These are phyloP conservation scores for Hemisphaericaspora lyxosophila DNA, from an alignment of 1,139 yeast genomes.

Conservation along the genomic window DNA sequence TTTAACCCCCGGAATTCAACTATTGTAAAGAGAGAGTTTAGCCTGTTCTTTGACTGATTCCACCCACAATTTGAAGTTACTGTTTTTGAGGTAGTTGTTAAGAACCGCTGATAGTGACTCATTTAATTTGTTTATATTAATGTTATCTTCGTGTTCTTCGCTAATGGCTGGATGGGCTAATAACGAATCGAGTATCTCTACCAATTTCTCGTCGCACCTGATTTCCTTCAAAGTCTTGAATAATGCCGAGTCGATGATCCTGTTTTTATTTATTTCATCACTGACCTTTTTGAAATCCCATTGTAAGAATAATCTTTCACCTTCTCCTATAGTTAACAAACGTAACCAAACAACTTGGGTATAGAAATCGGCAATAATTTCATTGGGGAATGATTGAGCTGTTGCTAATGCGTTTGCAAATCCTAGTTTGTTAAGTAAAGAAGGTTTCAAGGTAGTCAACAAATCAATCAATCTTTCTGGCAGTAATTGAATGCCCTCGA, in stretches of 20 bases:
- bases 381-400: constrained; percentile 31
- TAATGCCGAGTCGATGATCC: constrained; percentile 44
- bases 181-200: constrained; percentile 14
- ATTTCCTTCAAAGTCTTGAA: constrained; percentile 39
- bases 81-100: constrained; percentile 15
- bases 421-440: constrained; percentile 18
- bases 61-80: constrained; percentile 29
- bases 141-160: constrained; percentile 13
- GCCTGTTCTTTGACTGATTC: constrained; percentile 23
- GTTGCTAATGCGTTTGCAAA: constrained; percentile 39
- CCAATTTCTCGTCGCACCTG: constrained; percentile 5
- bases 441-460: constrained; percentile 52
- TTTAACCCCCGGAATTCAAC: too few species aligned
- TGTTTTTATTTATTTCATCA: constrained; percentile 43
- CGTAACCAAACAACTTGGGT: constrained; percentile 60
- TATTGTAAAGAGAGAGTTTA: constrained; percentile 8
- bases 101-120: constrained; percentile 16
- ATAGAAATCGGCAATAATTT: constrained; percentile 21
- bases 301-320: constrained; percentile 50
- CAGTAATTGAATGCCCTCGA: constrained; percentile 39
- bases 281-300: constrained; percentile 46
- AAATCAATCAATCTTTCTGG: constrained; percentile 54
- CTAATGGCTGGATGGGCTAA: constrained; percentile 6
- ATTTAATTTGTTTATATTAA: constrained; percentile 16
- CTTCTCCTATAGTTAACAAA: constrained; percentile 53